Evolutionary conservation across 108 stramenopile genomes (phyloP).

Genomic region (Fistulifera pelliculosa): DNA sequence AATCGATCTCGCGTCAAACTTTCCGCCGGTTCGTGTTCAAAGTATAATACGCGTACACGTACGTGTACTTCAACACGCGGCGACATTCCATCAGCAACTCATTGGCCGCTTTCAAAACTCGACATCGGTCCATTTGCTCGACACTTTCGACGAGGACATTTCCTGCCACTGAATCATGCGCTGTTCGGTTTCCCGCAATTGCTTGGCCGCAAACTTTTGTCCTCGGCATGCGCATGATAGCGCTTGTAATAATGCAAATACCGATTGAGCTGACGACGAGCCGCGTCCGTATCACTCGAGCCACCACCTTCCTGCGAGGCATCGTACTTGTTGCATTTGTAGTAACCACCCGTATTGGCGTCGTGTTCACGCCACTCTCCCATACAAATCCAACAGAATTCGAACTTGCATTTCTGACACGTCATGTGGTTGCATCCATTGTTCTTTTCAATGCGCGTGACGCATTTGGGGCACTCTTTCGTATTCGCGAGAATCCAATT

Average conservation of each 20-base stretch:
- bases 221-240: slow-evolving; percentile 86
- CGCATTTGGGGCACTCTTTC: slow-evolving; percentile 96
- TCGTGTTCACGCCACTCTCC: slow-evolving; percentile 94
- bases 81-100: slow-evolving; percentile 96
- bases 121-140: slow-evolving; percentile 89
- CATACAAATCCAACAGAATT: slow-evolving; percentile 99
- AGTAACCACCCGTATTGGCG: slow-evolving; percentile 96
- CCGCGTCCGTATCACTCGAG: slow-evolving; percentile 69
- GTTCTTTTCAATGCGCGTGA: slow-evolving; percentile 97
- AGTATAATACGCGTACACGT: slow-evolving; percentile 87
- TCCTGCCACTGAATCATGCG: slow-evolving; percentile 92
- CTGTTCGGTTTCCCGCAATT: slow-evolving; percentile 77
- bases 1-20: slow-evolving; percentile 83
- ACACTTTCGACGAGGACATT: slow-evolving; percentile 41
- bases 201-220: slow-evolving; percentile 86
- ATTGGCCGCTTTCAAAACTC: slow-evolving; percentile 95
- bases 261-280: slow-evolving; percentile 91
- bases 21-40: slow-evolving; percentile 23
- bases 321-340: slow-evolving; percentile 95
- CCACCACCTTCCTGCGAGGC: slow-evolving; percentile 11
- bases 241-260: slow-evolving; percentile 99
- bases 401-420: slow-evolving; percentile 55
- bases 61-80: slow-evolving; percentile 95
- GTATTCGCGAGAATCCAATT: slow-evolving; percentile 99
- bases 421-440: slow-evolving; percentile 99